Evolutionary conservation across 306 rosid species (phyloP).

Genomic region (Prosopis cineraria): DNA sequence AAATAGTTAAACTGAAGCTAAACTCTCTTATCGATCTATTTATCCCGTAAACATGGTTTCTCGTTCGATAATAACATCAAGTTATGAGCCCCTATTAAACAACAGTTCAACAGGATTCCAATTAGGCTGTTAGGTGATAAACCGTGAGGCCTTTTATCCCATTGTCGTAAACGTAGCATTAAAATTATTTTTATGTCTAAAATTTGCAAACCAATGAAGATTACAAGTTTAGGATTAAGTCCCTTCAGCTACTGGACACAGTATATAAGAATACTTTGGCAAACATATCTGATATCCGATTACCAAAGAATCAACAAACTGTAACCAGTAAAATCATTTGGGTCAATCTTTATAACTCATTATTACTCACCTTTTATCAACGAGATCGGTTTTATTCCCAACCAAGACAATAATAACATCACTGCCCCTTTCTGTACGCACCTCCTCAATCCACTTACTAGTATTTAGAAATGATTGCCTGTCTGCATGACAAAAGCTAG

Average conservation of each 20-base stretch:
- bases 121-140: neutral
- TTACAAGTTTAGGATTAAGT: neutral
- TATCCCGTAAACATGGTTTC: neutral
- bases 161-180: neutral
- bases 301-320: neutral
- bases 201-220: neutral
- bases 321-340: neutral
- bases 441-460: conserved; percentile 84
- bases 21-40: neutral
- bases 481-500: conserved; percentile 51
- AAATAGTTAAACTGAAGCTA: neutral
- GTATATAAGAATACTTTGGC: neutral
- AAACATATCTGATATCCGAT: neutral
- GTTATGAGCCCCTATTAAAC: neutral
- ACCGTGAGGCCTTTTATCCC: neutral
- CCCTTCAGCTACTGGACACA: neutral
- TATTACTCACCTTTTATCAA: conserved; percentile 72
- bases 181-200: neutral
- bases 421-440: conserved; percentile 79
- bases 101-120: neutral
- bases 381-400: conserved; percentile 89
- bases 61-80: neutral
- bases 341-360: neutral
- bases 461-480: conserved; percentile 75
- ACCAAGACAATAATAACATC: conserved; percentile 88